Evolutionary conservation across 2,329 filamentous ascomycete genomes (phyloP).

Genomic region (Pestalotiopsis sp.): DNA sequence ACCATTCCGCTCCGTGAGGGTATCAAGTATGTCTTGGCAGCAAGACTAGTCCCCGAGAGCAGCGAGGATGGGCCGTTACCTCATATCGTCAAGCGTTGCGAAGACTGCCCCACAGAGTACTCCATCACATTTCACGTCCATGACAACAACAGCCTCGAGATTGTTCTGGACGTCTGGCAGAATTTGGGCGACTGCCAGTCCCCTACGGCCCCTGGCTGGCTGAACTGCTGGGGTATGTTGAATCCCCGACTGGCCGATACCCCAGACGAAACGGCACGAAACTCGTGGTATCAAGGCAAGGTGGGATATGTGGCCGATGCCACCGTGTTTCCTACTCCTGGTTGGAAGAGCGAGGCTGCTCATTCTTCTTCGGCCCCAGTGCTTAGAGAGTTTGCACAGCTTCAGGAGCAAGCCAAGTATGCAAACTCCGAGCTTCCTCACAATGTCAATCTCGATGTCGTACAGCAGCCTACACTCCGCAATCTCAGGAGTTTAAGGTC

Average conservation of each 20-base stretch:
- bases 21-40: slow-evolving; percentile 10
- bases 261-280: not conserved
- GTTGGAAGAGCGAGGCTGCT: slow-evolving; percentile 10
- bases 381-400: slow-evolving; percentile 2
- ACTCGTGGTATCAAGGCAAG: slow-evolving; percentile 1
- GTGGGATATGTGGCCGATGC: slow-evolving; percentile 13
- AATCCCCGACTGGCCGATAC: slow-evolving; percentile 12
- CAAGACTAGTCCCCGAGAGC: not conserved
- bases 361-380: slow-evolving; percentile 12
- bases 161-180: slow-evolving; percentile 18
- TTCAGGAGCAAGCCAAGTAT: not conserved
- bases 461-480: not conserved
- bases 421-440: too few relatives aligned
- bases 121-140: slow-evolving; percentile 16
- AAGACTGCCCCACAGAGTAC: slow-evolving; percentile 17
- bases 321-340: slow-evolving; percentile 7
- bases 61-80: slow-evolving; percentile 1
- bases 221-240: slow-evolving; percentile 16
- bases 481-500: slow-evolving; percentile 3
- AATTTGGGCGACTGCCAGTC: slow-evolving; percentile 14
- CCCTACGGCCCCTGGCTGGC: slow-evolving; percentile 15
- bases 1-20: slow-evolving; percentile 11
- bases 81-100: slow-evolving; percentile 15
- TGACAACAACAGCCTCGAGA: slow-evolving; percentile 14
- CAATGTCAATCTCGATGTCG: not conserved